phyloP scores from a whole-genome alignment of 2,329 filamentous ascomycete genomes.

The Westerdykella aurantiaca region DNA sequence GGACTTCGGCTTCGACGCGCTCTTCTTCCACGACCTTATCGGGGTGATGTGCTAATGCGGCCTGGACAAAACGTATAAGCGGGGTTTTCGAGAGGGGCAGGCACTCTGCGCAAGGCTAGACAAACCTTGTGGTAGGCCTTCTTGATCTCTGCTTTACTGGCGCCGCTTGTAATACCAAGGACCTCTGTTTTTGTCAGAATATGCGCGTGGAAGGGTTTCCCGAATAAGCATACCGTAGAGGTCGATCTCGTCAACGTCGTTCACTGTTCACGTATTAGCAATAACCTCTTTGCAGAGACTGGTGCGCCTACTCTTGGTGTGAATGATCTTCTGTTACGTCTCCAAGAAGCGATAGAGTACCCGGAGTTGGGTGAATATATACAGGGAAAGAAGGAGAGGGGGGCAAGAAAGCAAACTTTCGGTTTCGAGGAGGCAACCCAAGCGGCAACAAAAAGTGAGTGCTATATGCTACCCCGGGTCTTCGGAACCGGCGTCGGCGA shows the following conservation, averaged over 20 bases:
- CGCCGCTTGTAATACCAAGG: conserved; percentile 66
- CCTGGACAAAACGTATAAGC: conserved; percentile 44
- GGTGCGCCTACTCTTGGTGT: conserved; percentile 2
- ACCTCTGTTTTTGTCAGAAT: conserved; percentile 55
- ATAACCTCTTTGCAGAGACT: conserved; percentile 2
- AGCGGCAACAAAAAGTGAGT: not conserved
- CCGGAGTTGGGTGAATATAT: not conserved
- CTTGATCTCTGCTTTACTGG: conserved; percentile 77
- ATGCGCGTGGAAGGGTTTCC: too few relatives aligned
- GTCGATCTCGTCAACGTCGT: conserved; percentile 48
- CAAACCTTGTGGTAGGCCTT: conserved; percentile 91
- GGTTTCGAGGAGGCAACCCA: not conserved
- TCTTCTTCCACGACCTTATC: conserved; percentile 90
- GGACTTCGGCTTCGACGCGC: conserved; percentile 77
- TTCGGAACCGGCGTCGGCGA: conserved; percentile 10
- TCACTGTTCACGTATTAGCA: conserved; percentile 21
- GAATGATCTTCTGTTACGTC: not conserved
- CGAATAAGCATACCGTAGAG: conserved; percentile 46
- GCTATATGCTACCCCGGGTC: conserved; percentile 1
- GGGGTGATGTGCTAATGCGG: conserved; percentile 81
- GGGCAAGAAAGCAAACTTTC: conserved; percentile 2
- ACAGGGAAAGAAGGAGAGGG: not conserved
- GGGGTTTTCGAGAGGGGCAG: conserved; percentile 9
- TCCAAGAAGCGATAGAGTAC: not conserved
- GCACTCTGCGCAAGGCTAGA: conserved; percentile 6